phyloP scores from a whole-genome alignment of 805 yeast genomes.

The Candida cerambycidarum region DNA sequence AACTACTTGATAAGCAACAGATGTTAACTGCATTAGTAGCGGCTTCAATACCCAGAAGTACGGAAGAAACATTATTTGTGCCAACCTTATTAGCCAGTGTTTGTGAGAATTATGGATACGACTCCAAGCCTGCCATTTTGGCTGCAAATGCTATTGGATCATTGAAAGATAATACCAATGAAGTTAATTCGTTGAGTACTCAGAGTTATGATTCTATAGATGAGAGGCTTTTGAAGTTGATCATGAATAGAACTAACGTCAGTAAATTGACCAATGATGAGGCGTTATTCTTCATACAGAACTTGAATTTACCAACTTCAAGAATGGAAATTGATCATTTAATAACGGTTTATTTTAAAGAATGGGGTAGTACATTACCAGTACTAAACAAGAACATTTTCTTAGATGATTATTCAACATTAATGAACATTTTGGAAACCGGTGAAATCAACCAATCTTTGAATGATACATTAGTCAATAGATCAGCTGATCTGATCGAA shows the following conservation, averaged over 20 bases:
- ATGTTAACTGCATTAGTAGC: slow-evolving; percentile 53
- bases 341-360: slow-evolving; percentile 65
- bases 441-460: slow-evolving; percentile 7
- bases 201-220: slow-evolving; percentile 8
- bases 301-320: slow-evolving; percentile 43
- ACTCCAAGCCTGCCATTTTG: slow-evolving; percentile 65
- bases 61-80: slow-evolving; percentile 74
- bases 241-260: slow-evolving; percentile 26
- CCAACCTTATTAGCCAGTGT: slow-evolving; percentile 70
- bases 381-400: slow-evolving; percentile 70
- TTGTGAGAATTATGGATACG: slow-evolving; percentile 69
- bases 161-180: slow-evolving; percentile 48
- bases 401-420: slow-evolving; percentile 52
- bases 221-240: slow-evolving; percentile 19
- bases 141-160: slow-evolving; percentile 73
- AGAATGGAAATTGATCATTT: slow-evolving; percentile 66
- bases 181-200: slow-evolving; percentile 13
- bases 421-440: slow-evolving; percentile 46
- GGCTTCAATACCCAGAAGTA: slow-evolving; percentile 70
- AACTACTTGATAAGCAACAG: slow-evolving; percentile 31
- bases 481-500: slow-evolving; percentile 40
- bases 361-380: slow-evolving; percentile 75
- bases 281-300: slow-evolving; percentile 43
- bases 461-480: slow-evolving; percentile 1
- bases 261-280: slow-evolving; percentile 37